phyloP scores from a whole-genome alignment of 441 rosid species.

The Pelargonium fulgidum region DNA sequence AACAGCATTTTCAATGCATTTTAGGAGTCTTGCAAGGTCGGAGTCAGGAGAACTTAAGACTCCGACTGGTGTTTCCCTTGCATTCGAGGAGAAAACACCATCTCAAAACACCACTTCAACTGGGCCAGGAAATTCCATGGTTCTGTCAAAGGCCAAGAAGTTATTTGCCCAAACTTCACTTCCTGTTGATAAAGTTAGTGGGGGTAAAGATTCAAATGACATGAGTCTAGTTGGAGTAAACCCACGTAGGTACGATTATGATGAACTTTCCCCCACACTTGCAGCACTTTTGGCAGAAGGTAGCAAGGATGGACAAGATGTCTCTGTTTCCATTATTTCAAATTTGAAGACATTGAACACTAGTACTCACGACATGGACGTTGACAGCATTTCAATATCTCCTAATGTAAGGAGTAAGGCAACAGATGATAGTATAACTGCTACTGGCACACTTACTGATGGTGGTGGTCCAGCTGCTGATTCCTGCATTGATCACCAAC shows the following conservation, averaged over 20 bases:
- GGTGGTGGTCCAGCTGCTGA: constrained; percentile 23
- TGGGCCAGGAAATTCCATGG: constrained; percentile 58
- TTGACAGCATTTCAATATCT: constrained; percentile 21
- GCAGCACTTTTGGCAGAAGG: constrained; percentile 66
- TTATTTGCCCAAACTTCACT: constrained; percentile 26
- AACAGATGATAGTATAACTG: constrained; percentile 21
- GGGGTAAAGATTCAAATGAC: constrained; percentile 66
- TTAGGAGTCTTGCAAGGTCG: constrained; percentile 65
- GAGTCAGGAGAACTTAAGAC: constrained; percentile 58
- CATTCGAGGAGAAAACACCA: constrained; percentile 56
- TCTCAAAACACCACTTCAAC: constrained; percentile 30
- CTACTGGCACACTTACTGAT: constrained; percentile 16
- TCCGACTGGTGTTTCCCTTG: constrained; percentile 26
- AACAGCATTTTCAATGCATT: constrained; percentile 88
- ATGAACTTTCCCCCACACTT: constrained; percentile 56
- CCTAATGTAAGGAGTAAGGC: constrained; percentile 22
- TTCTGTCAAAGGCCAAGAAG: constrained; percentile 50
- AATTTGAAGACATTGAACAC: constrained; percentile 17
- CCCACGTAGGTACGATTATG: constrained; percentile 52
- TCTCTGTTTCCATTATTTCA: constrained; percentile 24
- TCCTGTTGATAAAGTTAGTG: constrained; percentile 35
- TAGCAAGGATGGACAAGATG: constrained; percentile 29
- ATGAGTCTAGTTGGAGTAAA: constrained; percentile 84
- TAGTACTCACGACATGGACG: background rate
- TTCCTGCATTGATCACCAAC: constrained; percentile 15